These are phyloP conservation scores for Carpinus viminea DNA, from an alignment of 306 rosid genomes.

Conservation along the genomic window DNA sequence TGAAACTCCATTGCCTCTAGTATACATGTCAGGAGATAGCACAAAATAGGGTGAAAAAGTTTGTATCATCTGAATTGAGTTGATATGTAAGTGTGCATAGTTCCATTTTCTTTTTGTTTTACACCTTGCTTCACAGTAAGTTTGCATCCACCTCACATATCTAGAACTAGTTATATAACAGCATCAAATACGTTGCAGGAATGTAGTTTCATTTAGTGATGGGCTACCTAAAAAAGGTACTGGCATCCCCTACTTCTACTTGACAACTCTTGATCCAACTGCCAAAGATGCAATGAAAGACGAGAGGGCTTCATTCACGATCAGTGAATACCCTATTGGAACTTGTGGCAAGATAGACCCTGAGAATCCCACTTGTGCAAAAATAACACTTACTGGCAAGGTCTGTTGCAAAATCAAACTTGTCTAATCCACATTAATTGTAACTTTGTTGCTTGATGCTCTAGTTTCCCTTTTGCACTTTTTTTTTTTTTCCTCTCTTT, in stretches of 20 bases:
- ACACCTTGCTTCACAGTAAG: neutral
- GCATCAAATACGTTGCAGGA: slow-evolving; percentile 43
- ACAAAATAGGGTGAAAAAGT: neutral
- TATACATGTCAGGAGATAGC: neutral
- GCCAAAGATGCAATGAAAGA: slow-evolving; percentile 67
- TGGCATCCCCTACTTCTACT: slow-evolving; percentile 88
- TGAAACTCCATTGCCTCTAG: neutral
- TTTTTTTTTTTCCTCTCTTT: neutral
- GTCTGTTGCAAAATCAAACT: slow-evolving; percentile 37
- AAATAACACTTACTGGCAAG: slow-evolving; percentile 83
- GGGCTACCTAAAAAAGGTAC: slow-evolving; percentile 64
- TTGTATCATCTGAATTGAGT: neutral
- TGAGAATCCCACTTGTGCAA: slow-evolving; percentile 85
- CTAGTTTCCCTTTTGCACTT: neutral
- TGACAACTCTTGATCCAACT: slow-evolving; percentile 87
- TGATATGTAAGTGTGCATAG: neutral
- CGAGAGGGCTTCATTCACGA: slow-evolving; percentile 71
- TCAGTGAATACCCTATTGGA: slow-evolving; percentile 81
- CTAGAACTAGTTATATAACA: neutral
- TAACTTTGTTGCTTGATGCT: neutral
- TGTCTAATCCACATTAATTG: neutral
- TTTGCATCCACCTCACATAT: neutral
- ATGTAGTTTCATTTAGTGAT: slow-evolving; percentile 89
- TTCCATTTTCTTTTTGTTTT: neutral
- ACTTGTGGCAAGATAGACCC: slow-evolving; percentile 85